Base-by-base conservation (phyloP, 2,329 filamentous ascomycete genomes). In the Pezicula radicicola region DNA sequence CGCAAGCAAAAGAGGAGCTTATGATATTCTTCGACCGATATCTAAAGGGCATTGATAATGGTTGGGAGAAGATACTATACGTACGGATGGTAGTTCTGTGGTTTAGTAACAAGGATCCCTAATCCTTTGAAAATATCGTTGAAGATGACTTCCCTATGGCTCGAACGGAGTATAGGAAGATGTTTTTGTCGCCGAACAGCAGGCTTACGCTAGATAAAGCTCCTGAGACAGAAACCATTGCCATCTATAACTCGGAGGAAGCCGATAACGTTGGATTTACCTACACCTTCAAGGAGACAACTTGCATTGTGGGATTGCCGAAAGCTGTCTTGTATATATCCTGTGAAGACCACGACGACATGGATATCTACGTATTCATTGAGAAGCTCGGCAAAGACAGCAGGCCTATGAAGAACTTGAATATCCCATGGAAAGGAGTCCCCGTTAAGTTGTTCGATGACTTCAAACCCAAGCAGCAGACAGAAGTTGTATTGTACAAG, bases 311-410 rank as follows among this genome's bases (percentile, higher is more conserved):
- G n/a, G 76, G 75, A 1, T 60, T 75, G 0, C 68, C 76, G 7
- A 78, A 78, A 57, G 72, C 74, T 0, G 60, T 72, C 0, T 59
- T 80, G 0, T 76, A 74, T 62, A 71, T 78, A 64, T 74, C 71
- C 0, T 72, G 68, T 50, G 60, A 64, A 2, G 66, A 70, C 12
- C 60, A 64, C 13, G 67, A 78, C 46, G 76, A 78, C 53, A 69
- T 78, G 54, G 69, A 66, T 19, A 68, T 76, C 1, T 77, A 70
- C 46, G 63, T 75, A 4, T 67, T 72, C 8, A 48, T 78, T 4
- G 66, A 72, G 6, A 79, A 79, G 59, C 59, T 68, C n/a, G 72
- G 73, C 43, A 67, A 62, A 12, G 58, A 71, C 5, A 74, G 75
- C 1, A 74, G 74, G n/a, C 55, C 66, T 0, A 55, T 77, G 46